Evolutionary conservation across 2,329 filamentous ascomycete genomes (phyloP).

Genomic region (Aureobasidium namibiae): DNA sequence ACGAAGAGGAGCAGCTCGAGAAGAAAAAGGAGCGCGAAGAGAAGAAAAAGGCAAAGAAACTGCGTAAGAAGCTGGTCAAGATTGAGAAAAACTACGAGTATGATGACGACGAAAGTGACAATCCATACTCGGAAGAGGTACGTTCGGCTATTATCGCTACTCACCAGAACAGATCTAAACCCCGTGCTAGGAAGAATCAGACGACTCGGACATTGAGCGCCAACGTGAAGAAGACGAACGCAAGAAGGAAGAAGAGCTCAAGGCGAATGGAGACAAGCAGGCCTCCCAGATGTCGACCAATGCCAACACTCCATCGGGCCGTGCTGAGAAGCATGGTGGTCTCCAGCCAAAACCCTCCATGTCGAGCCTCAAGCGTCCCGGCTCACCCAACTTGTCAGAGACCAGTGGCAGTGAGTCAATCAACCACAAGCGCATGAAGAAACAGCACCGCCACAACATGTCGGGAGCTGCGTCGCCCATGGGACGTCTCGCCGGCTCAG

Average conservation of each 20-base stretch:
- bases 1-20: conserved; percentile 60
- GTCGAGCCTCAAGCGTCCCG: conserved; percentile 64
- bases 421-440: conserved; percentile 54
- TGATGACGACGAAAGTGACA: conserved; percentile 50
- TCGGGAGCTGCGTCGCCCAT: conserved; percentile 23
- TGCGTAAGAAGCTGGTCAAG: conserved; percentile 74
- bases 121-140: conserved; percentile 15
- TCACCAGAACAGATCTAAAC: neutral
- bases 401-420: conserved; percentile 85
- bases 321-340: conserved; percentile 38
- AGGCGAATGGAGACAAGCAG: conserved; percentile 35
- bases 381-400: conserved; percentile 81
- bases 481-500: conserved; percentile 43
- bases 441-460: conserved; percentile 47
- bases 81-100: conserved; percentile 83
- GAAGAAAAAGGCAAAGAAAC: conserved; percentile 64
- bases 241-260: conserved; percentile 45
- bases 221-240: conserved; percentile 51
- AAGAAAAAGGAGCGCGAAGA: conserved; percentile 60
- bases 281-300: conserved; percentile 48
- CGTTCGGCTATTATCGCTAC: conserved; percentile 10
- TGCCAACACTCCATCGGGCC: conserved; percentile 60
- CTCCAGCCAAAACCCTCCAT: conserved; percentile 45
- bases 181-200: conserved; percentile 43
- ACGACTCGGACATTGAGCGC: conserved; percentile 58